Evolutionary conservation across 192 early-diverging fungal genomes (phyloP), one percentile per base, ranked within the genome.

Genomic region (Coemansia sp.): DNA sequence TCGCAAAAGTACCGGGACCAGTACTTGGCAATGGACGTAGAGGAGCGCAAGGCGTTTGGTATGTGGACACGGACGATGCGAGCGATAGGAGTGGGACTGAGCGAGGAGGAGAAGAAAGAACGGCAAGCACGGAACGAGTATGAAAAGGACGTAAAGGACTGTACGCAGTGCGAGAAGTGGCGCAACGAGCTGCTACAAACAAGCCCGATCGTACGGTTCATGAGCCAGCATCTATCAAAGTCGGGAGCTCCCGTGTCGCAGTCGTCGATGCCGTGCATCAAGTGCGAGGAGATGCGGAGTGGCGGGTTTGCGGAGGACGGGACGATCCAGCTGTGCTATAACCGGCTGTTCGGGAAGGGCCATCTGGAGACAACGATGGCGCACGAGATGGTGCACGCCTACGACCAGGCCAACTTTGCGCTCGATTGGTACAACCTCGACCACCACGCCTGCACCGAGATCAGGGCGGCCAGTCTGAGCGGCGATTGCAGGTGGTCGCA

Each of bases 311-410:
- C 90, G 11, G 90, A 90, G 1, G 85, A 90, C 3, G 75, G 86
- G 42, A 92, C 93, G 46, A 88, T 97, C 62, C 79, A 96, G 22
- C 84, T 98, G 38, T 98, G 96, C 79, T 88, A 93, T 71, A 95
- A 96, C 76, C 83, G 84, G 67, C 83, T 98, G 58, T 75, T 85
- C 39, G 85, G 85, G 44, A 94, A 92, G 73, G 83, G 83, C n/a
- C 93, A 94, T 66, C 84, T 91, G 84, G 94, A 96, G 74, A 90
- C 94, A 63, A 95, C 94, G 3, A 91, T 98, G 86, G 91, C 92
- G 7, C 96, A 98, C 68, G 96, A 98, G 72, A 89, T 94, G 90
- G 81, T 94, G 32, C 92, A 94, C 68, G 90, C 91, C 57, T 92
- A 90, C 70, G 92, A 94, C 60, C 85, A 94, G 58, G 87, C 88